phyloP scores from a whole-genome alignment of 768 basidiomycete species.

The Pleurotus cornucopiae region DNA sequence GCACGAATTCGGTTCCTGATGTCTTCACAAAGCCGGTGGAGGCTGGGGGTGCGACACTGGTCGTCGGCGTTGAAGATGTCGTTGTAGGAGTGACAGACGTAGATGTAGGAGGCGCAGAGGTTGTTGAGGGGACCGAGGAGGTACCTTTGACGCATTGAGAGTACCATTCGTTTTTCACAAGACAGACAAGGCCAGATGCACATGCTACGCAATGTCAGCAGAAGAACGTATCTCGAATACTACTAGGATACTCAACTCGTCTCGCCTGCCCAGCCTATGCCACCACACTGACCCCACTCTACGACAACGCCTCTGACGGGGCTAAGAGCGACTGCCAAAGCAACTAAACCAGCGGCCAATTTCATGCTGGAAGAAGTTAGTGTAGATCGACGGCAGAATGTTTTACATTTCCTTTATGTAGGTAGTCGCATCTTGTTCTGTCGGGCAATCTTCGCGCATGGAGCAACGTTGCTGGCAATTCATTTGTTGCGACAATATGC shows the following conservation, averaged over 20 bases:
- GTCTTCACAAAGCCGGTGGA: constrained; percentile 29
- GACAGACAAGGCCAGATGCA: constrained; percentile 25
- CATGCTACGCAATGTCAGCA: constrained; percentile 19
- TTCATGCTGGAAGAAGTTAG: constrained; percentile 11
- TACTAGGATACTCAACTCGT: constrained; percentile 19
- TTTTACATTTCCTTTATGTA: not conserved
- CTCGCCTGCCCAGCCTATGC: constrained; percentile 25
- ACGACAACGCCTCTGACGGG: constrained; percentile 16
- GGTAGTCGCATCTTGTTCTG: not conserved
- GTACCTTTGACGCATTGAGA: constrained; percentile 25
- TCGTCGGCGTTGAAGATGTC: constrained; percentile 12
- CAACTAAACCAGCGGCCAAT: constrained; percentile 12
- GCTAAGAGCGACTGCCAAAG: constrained; percentile 13
- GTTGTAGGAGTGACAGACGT: not conserved
- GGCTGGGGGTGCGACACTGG: constrained; percentile 8
- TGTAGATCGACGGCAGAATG: too few species aligned
- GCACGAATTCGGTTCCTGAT: constrained; percentile 45
- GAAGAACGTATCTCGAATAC: not conserved
- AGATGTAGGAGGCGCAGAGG: constrained; percentile 2
- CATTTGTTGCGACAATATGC: too few species aligned
- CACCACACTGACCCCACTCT: constrained; percentile 20
- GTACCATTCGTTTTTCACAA: constrained; percentile 25
- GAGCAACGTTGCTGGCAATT: too few species aligned
- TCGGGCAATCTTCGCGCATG: constrained; percentile 6
- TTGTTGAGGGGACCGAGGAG: not conserved